Evolutionary conservation across 2,329 filamentous ascomycete species (phyloP).

Genomic region (Falciphora oryzae): DNA sequence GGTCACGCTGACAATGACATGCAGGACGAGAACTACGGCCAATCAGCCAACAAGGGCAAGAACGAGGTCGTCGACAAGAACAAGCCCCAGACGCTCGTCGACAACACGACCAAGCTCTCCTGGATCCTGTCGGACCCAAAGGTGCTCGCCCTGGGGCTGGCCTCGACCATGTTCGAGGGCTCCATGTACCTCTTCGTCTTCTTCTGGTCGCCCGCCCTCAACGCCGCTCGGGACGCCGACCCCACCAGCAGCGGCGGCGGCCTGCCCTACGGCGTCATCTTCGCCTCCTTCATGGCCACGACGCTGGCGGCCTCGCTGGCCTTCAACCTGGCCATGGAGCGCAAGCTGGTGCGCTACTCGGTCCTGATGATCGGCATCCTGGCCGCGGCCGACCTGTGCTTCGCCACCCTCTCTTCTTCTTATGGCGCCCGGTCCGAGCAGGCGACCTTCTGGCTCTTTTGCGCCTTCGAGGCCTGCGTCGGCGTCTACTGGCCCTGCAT

Average conservation of each 20-base stretch:
- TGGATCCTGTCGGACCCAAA: constrained; percentile 32
- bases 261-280: constrained; percentile 40
- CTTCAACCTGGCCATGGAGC: constrained; percentile 37
- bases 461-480: constrained; percentile 48
- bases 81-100: constrained; percentile 7
- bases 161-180: constrained; percentile 52
- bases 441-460: constrained; percentile 48
- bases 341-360: constrained; percentile 19
- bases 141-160: constrained; percentile 43
- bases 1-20: not conserved
- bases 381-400: constrained; percentile 28
- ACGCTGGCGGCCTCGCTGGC: constrained; percentile 53
- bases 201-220: constrained; percentile 50
- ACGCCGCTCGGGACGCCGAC: constrained; percentile 23
- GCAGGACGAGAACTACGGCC: constrained; percentile 47
- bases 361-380: constrained; percentile 34
- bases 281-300: constrained; percentile 48
- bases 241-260: constrained; percentile 11
- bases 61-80: constrained; percentile 14
- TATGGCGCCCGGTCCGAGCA: constrained; percentile 27
- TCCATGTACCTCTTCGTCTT: constrained; percentile 55
- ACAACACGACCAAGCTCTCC: constrained; percentile 14
- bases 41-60: constrained; percentile 18
- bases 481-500: constrained; percentile 52
- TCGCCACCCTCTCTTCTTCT: constrained; percentile 21